Evolutionary conservation across 768 basidiomycete genomes (phyloP), one percentile per base, ranked within the genome.

Genomic region (Suillus clintonianus): DNA sequence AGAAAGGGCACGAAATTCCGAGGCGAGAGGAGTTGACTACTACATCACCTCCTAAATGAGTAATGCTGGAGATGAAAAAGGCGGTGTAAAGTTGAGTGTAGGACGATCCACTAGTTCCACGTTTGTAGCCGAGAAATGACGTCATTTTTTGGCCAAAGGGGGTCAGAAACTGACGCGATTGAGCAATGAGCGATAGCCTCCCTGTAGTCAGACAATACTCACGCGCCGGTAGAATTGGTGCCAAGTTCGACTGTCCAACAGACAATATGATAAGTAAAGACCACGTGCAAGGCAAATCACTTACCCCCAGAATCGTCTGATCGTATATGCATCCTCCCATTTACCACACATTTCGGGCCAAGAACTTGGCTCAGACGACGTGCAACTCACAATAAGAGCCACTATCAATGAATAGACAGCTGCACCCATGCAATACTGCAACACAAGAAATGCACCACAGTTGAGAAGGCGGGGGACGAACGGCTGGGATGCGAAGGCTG

Each of bases 251-350:
- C 78, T 77, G 62, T 4, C 14, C 37, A 22, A 24, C 36, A 27
- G 30, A 41, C 60, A n/a, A 14, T n/a, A 61, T 2, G 37, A 11
- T 11, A 54, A 37, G 47, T 41, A 22, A 41, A 45, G 27, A 15
- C 36, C 56, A 30, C 14, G 37, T 10, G 24, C 61, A n/a, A 45
- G 30, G 34, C n/a, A n/a, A 60, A 34, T 56, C 15, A 71, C 79
- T 66, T 65, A 80, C 79, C 80, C 76, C 81, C 81, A 83, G 27
- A 79, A 73, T 8, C 71, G 70, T n/a, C 78, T 76, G 13, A 83
- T 62, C 1, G 79, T 78, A 62, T 77, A 80, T 11, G 78, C 77
- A 27, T 81, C 74, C 11, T 60, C 55, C 57, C 65, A 69, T 5
- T 62, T 59, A 0, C 79, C 78, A 62, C 77, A 82, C 11, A 78